A percentile compares a stretch with the other conserved stretches of the same genome.
Evolutionary conservation across 169 alveolate genomes (phyloP).

Genomic region (Plasmodium vivax): DNA sequence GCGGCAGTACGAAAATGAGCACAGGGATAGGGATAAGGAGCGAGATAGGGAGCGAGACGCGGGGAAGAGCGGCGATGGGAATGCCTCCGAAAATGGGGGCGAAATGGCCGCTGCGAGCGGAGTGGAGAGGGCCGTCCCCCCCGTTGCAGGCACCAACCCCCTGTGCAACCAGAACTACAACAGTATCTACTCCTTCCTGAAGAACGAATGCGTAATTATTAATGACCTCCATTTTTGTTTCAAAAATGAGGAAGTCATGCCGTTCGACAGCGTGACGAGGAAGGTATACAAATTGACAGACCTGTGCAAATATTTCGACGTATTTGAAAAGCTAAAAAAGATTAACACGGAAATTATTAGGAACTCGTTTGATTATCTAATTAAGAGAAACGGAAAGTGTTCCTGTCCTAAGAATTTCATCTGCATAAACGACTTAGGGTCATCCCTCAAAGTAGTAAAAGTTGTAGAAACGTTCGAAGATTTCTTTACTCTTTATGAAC

Average conservation of each 20-base stretch:
- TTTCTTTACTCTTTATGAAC: slow-evolving; percentile 22
- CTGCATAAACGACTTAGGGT: slow-evolving; percentile 53
- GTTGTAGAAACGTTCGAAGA: slow-evolving; percentile 24
- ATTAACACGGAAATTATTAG: slow-evolving; percentile 38
- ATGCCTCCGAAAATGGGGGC: neutral
- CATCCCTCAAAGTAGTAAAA: slow-evolving; percentile 27
- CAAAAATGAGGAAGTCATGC: slow-evolving; percentile 44
- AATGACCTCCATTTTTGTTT: slow-evolving; percentile 15
- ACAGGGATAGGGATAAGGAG: neutral
- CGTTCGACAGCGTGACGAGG: slow-evolving; percentile 24
- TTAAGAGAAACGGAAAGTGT: slow-evolving; percentile 37
- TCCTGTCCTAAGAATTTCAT: slow-evolving; percentile 32
- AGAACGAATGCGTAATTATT: slow-evolving; percentile 31
- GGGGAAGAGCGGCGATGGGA: neutral
- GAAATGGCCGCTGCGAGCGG: neutral
- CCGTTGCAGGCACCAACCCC: neutral
- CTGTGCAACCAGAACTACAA: neutral
- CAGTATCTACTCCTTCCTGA: slow-evolving; percentile 16
- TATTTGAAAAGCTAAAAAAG: slow-evolving; percentile 45
- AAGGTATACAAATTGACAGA: slow-evolving; percentile 50
- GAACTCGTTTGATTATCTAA: slow-evolving; percentile 43
- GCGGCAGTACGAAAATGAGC: neutral
- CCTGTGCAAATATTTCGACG: slow-evolving; percentile 50
- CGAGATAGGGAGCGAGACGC: no score
- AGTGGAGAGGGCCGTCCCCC: neutral